Conservation (phyloP, 352 stramenopile species). For the Phytopythium mirpurense region DNA sequence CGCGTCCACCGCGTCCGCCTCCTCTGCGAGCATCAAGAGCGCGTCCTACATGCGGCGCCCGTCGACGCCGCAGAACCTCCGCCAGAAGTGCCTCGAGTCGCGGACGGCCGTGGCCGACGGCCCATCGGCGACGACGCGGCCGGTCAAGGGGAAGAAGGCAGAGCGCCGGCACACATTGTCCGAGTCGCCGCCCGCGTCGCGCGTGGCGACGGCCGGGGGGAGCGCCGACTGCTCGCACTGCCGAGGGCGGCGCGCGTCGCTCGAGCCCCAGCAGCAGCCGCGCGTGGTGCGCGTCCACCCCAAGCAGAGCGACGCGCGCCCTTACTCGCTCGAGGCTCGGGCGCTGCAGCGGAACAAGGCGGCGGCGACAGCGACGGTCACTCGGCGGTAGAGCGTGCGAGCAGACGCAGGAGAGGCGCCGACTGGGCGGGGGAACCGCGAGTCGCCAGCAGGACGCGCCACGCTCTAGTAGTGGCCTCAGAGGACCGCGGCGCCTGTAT, state of each 20-base stretch:
- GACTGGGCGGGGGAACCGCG: too few relatives aligned
- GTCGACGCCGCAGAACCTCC: constrained; percentile 51
- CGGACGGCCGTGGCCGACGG: constrained; percentile 22
- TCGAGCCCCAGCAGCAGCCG: constrained; percentile 20
- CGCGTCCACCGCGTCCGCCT: constrained; percentile 14
- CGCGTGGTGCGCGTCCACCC: constrained; percentile 47
- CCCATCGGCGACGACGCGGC: constrained; percentile 2
- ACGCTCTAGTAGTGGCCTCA: too few relatives aligned
- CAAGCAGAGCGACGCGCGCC: constrained; percentile 54
- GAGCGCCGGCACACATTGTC: constrained; percentile 40
- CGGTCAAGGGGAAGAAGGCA: not conserved
- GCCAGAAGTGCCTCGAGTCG: constrained; percentile 66
- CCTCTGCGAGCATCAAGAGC: constrained; percentile 30
- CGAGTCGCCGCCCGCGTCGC: constrained; percentile 15
- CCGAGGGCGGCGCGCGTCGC: constrained; percentile 9
- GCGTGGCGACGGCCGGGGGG: constrained; percentile 3
- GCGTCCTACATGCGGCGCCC: constrained; percentile 56
- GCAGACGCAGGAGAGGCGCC: too few relatives aligned
- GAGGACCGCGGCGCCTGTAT: too few relatives aligned
- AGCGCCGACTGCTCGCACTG: constrained; percentile 7
- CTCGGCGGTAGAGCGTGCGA: constrained; percentile 9
- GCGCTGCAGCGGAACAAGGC: constrained; percentile 48
- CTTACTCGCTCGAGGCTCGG: constrained; percentile 39
- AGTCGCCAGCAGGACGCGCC: too few relatives aligned
- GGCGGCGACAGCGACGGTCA: constrained; percentile 17